A percentile compares a stretch with the other conserved stretches of the same genome.
Conservation (phyloP, 208 protist genomes). For the Leishmania mexicana region DNA sequence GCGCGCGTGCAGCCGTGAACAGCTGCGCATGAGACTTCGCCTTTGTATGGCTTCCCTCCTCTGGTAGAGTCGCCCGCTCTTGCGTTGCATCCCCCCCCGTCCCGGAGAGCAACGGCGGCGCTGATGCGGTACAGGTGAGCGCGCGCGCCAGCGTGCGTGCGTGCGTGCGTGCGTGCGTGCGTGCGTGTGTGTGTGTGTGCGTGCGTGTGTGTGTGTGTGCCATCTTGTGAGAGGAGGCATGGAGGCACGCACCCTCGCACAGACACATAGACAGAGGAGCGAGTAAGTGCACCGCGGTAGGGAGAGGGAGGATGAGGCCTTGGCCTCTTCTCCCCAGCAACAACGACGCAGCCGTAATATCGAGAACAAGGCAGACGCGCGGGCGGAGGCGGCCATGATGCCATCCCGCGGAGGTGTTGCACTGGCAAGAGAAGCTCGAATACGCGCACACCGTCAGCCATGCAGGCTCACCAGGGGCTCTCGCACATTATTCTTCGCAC, state of each 20-base stretch:
- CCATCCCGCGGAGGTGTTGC: neutral
- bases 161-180: neutral
- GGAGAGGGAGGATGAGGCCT: conserved; percentile 62
- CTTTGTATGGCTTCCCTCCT: neutral
- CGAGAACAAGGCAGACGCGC: conserved; percentile 30
- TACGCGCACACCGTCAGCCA: neutral
- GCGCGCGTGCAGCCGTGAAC: neutral
- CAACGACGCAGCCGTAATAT: conserved; percentile 57
- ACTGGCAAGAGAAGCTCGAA: neutral
- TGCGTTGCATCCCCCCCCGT: neutral
- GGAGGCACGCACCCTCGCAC: conserved; percentile 1
- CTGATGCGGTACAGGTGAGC: neutral
- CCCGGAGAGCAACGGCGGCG: neutral
- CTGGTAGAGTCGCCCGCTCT: neutral
- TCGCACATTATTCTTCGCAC: neutral
- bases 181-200: neutral
- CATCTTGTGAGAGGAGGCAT: neutral
- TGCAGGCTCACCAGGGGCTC: neutral
- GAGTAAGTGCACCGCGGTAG: neutral
- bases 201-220: no score
- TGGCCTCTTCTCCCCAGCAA: neutral
- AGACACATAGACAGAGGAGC: conserved; percentile 10
- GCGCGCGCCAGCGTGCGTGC: neutral
- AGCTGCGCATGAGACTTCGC: no score
- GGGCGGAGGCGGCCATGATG: neutral